phyloP scores from a whole-genome alignment of 805 yeast genomes.

The Saccharomycopsis sp. region DNA sequence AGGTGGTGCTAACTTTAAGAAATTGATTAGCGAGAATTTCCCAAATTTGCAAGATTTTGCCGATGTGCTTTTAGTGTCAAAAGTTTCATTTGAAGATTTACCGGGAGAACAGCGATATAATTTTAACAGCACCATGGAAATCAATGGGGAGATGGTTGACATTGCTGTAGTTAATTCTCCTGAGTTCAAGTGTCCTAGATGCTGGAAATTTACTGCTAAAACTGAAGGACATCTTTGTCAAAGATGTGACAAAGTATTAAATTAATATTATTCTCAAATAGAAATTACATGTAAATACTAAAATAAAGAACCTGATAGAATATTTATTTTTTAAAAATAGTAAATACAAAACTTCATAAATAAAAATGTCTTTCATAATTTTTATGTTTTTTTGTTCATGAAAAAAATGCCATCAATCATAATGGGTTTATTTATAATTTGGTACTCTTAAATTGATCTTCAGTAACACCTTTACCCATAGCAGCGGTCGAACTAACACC shows the following conservation, averaged over 20 bases:
- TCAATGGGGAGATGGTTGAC: conserved; percentile 28
- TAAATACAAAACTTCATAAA: neutral
- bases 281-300: neutral
- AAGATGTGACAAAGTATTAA: conserved; percentile 47
- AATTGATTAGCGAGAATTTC: conserved; percentile 9
- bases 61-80: conserved; percentile 60
- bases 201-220: conserved; percentile 75
- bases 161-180: conserved; percentile 37
- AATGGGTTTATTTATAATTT: conserved; percentile 7
- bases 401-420: too few species aligned
- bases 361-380: too few species aligned
- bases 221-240: conserved; percentile 50
- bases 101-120: conserved; percentile 24
- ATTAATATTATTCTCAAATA: neutral
- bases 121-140: conserved; percentile 26
- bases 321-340: neutral
- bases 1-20: neutral
- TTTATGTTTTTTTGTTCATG: too few species aligned
- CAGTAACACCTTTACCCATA: conserved; percentile 98
- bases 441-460: conserved; percentile 72
- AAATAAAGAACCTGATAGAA: too few species aligned
- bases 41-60: conserved; percentile 37
- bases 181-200: conserved; percentile 75
- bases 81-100: conserved; percentile 37
- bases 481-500: conserved; percentile 96